phyloP scores from a whole-genome alignment of 257 asterid genomes.

The Solanum pennellii region DNA sequence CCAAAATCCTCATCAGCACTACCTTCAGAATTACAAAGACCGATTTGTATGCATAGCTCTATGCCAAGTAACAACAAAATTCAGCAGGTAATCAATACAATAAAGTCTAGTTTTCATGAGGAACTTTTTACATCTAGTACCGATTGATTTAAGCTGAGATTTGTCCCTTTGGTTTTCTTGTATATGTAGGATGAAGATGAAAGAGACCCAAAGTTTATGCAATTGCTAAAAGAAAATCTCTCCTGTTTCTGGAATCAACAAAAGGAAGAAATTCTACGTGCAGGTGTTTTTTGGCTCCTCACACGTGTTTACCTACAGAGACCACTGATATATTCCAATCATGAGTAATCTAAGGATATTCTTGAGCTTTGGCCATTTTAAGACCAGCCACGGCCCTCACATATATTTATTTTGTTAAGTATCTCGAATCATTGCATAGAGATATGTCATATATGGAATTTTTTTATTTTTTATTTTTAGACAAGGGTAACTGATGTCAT shows the following conservation, averaged over 20 bases:
- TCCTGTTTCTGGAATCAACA: constrained; percentile 18
- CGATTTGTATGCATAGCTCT: background rate
- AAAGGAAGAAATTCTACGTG: constrained; percentile 5
- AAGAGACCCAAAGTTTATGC: background rate
- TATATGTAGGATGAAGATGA: background rate
- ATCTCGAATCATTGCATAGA: background rate
- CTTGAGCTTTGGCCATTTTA: background rate
- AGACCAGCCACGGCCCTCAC: background rate
- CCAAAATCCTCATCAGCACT: background rate
- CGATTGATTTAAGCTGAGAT: background rate
- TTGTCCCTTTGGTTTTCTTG: background rate
- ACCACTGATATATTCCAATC: background rate
- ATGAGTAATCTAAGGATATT: background rate
- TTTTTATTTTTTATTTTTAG: too few relatives aligned
- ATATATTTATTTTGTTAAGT: background rate
- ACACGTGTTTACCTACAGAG: background rate
- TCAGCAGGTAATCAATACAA: background rate
- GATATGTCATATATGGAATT: background rate
- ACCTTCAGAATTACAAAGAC: background rate
- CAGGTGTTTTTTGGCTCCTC: background rate
- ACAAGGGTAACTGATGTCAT: background rate
- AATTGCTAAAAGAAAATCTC: constrained; percentile 8
- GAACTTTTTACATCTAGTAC: background rate
- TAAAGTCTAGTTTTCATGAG: background rate
- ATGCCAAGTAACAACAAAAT: background rate